These are phyloP conservation scores for Sporisorium sorghi DNA, from an alignment of 1,284 basidiomycete genomes.

Conservation along the genomic window DNA sequence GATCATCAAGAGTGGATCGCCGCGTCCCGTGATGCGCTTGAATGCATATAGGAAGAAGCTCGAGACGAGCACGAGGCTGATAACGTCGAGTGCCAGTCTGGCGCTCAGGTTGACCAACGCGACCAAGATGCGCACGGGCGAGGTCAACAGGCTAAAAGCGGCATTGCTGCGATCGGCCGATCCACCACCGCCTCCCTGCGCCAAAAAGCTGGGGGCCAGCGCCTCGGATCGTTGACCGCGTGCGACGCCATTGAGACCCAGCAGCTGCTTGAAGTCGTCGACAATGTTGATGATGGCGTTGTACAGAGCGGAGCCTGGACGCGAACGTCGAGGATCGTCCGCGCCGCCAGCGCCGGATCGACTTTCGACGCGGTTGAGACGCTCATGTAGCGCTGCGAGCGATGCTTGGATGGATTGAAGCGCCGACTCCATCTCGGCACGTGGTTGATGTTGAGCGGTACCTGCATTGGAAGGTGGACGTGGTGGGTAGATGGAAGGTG, in stretches of 20 bases:
- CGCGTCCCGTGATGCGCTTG: slow-evolving; percentile 56
- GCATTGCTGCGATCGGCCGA: slow-evolving; percentile 19
- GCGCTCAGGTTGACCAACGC: slow-evolving; percentile 57
- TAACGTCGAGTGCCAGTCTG: slow-evolving; percentile 59
- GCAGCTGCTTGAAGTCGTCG: slow-evolving; percentile 37
- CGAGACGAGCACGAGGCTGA: slow-evolving; percentile 57
- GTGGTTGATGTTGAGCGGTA: slow-evolving; percentile 22
- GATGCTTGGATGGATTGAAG: slow-evolving; percentile 88
- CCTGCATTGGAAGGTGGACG: slow-evolving; percentile 44
- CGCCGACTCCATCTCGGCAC: slow-evolving; percentile 61
- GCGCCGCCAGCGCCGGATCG: slow-evolving; percentile 18
- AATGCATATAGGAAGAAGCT: slow-evolving; percentile 52
- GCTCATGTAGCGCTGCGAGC: slow-evolving; percentile 87
- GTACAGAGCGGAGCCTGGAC: slow-evolving; percentile 21
- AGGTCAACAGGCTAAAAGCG: slow-evolving; percentile 35
- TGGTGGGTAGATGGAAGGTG: slow-evolving; percentile 24
- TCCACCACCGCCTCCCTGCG: slow-evolving; percentile 32
- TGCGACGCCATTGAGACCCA: slow-evolving; percentile 26
- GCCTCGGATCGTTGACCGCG: slow-evolving; percentile 34
- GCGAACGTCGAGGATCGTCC: slow-evolving; percentile 28
- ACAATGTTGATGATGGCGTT: slow-evolving; percentile 38
- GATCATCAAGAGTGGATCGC: slow-evolving; percentile 58
- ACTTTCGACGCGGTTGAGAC: slow-evolving; percentile 72
- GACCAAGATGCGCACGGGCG: slow-evolving; percentile 39
- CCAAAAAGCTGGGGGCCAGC: slow-evolving; percentile 47